A percentile compares a stretch with the other conserved stretches of the same genome.
Evolutionary conservation across 106 monocot genomes (phyloP).

Genomic region (Dendrobium chrysotoxum): DNA sequence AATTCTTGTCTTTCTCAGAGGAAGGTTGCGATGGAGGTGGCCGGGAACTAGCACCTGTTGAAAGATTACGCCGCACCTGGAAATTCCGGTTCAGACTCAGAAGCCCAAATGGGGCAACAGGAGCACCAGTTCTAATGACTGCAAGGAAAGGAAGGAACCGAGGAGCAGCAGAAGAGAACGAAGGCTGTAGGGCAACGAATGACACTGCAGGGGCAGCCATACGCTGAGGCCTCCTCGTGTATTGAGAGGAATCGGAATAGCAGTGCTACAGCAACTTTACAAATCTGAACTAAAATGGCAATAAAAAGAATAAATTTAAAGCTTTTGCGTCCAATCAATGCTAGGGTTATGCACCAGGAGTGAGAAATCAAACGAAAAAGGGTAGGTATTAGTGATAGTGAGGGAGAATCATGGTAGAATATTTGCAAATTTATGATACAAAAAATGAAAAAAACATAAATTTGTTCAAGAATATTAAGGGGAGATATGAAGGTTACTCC

Average conservation of each 20-base stretch:
- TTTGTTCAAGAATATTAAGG: too few relatives aligned
- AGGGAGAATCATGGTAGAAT: too few relatives aligned
- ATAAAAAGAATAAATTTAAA: not conserved
- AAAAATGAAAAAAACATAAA: too few relatives aligned
- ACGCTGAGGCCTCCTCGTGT: not conserved
- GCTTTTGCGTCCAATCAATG: too few relatives aligned
- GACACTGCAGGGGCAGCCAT: not conserved
- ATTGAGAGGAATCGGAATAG: not conserved
- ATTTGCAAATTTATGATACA: too few relatives aligned
- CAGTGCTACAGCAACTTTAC: not conserved
- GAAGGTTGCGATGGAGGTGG: not conserved
- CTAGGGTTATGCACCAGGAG: too few relatives aligned
- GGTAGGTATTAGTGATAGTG: too few relatives aligned
- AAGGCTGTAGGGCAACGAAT: not conserved
- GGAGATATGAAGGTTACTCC: too few relatives aligned
- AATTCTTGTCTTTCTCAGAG: not conserved
- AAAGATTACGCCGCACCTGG: not conserved
- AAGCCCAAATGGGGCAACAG: not conserved
- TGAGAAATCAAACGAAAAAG: too few relatives aligned
- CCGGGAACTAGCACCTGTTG: not conserved
- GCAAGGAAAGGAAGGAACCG: not conserved
- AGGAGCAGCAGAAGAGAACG: not conserved
- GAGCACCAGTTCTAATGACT: not conserved
- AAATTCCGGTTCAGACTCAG: not conserved
- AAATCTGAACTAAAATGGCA: not conserved